A percentile compares a stretch with the other conserved stretches of the same genome.
These are phyloP conservation scores for Globisporangium megalacanthum DNA, from an alignment of 352 stramenopile genomes.

Conservation along the genomic window DNA sequence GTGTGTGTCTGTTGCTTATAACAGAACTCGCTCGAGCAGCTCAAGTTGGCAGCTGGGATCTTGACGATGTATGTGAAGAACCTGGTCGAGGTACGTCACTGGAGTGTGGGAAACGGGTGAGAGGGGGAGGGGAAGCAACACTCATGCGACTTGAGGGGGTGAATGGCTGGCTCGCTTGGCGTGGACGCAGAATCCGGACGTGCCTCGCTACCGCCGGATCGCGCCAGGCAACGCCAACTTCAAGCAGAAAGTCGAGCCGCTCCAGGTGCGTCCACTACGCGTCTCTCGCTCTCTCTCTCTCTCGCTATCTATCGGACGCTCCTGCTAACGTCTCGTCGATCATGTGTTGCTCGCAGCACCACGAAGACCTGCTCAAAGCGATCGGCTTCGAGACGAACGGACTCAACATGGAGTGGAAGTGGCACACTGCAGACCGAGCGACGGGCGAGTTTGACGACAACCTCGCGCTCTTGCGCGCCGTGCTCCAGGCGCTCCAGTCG, in stretches of 20 bases:
- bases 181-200: conserved; percentile 56
- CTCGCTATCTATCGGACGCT: background rate
- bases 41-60: conserved; percentile 63
- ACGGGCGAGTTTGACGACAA: conserved; percentile 68
- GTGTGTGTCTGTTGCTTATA: background rate
- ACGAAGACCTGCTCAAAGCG: conserved; percentile 66
- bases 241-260: conserved; percentile 79
- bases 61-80: conserved; percentile 88
- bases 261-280: conserved; percentile 36
- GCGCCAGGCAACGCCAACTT: conserved; percentile 75
- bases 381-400: conserved; percentile 73
- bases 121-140: background rate
- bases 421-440: conserved; percentile 53
- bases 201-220: conserved; percentile 78
- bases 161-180: background rate
- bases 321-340: background rate
- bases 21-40: conserved; percentile 66
- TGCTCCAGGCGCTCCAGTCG: conserved; percentile 58
- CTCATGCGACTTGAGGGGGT: background rate
- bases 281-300: background rate
- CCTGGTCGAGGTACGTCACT: conserved; percentile 52
- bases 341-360: conserved; percentile 31
- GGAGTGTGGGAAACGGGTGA: background rate
- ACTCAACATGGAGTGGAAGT: conserved; percentile 83
- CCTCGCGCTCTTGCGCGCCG: conserved; percentile 49